These are phyloP conservation scores for Osmanthus fragrans DNA, from an alignment of 257 asterid species.

Conservation along the genomic window DNA sequence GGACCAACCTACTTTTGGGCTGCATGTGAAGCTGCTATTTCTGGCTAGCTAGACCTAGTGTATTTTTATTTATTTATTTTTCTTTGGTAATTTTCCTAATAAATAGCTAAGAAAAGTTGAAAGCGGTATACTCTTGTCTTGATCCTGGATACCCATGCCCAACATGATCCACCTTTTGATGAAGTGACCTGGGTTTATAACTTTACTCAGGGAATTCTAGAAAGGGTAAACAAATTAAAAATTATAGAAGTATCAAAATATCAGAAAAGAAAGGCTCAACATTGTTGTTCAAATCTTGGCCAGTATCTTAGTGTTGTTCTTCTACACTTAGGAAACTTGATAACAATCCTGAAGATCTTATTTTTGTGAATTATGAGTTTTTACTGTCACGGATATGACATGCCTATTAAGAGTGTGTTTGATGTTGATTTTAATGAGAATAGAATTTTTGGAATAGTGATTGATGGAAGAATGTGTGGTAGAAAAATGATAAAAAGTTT, in stretches of 20 bases:
- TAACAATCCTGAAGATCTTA: not conserved
- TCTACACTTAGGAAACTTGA: not conserved
- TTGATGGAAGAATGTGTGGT: too few species aligned
- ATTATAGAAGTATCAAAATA: not conserved
- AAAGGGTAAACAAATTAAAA: not conserved
- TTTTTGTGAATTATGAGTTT: not conserved
- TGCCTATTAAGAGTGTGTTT: too few species aligned
- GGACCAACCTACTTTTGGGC: not conserved
- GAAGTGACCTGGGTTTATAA: not conserved
- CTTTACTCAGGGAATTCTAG: not conserved
- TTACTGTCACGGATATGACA: not conserved
- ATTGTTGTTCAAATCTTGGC: not conserved
- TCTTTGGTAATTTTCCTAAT: not conserved
- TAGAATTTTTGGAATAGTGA: too few species aligned
- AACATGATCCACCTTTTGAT: not conserved
- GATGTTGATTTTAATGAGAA: too few species aligned
- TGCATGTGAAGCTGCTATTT: not conserved
- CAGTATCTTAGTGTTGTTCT: not conserved
- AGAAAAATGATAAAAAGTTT: too few species aligned
- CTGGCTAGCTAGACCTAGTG: not conserved
- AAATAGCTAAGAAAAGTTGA: not conserved
- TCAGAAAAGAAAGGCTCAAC: not conserved
- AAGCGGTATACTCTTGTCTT: not conserved
- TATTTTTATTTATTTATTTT: not conserved
- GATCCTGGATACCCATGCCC: not conserved